Conservation (phyloP, 805 yeast genomes). For the Clavispora asparagi region DNA sequence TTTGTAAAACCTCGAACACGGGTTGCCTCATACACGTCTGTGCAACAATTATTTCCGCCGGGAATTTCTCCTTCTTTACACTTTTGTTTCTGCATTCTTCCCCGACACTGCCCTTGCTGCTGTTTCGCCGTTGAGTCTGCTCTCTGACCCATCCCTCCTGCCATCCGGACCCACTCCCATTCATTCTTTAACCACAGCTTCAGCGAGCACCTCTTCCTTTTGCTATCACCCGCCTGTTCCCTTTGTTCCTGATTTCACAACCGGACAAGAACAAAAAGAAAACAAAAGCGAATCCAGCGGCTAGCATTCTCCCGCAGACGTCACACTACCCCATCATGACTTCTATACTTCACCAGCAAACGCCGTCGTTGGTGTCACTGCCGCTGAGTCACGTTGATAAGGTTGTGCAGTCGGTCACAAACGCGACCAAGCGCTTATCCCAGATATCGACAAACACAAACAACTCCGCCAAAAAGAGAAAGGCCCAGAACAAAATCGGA, state of each 20-base stretch:
- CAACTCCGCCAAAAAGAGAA: slow-evolving; percentile 38
- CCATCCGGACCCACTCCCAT: background rate
- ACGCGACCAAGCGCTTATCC: slow-evolving; percentile 45
- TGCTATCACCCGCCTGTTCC: background rate
- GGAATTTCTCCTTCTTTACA: background rate
- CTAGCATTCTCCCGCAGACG: background rate
- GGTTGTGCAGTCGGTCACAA: slow-evolving; percentile 42
- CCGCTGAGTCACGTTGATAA: slow-evolving; percentile 27
- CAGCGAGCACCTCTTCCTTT: background rate
- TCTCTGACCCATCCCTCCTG: background rate
- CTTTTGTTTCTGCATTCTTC: background rate
- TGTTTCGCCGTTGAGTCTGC: background rate
- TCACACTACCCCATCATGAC: slow-evolving; percentile 5
- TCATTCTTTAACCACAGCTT: background rate
- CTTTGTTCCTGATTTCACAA: background rate
- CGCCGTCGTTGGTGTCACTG: slow-evolving; percentile 10
- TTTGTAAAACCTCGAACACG: background rate
- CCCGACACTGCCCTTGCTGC: background rate
- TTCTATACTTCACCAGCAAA: slow-evolving; percentile 8
- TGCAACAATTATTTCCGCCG: background rate
- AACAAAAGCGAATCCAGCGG: background rate
- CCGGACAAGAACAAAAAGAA: background rate
- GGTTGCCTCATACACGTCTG: background rate
- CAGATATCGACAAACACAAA: slow-evolving; percentile 43
- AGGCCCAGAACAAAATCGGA: slow-evolving; percentile 62